Conservation (phyloP, 257 asterid genomes). For the Lantana camara region DNA sequence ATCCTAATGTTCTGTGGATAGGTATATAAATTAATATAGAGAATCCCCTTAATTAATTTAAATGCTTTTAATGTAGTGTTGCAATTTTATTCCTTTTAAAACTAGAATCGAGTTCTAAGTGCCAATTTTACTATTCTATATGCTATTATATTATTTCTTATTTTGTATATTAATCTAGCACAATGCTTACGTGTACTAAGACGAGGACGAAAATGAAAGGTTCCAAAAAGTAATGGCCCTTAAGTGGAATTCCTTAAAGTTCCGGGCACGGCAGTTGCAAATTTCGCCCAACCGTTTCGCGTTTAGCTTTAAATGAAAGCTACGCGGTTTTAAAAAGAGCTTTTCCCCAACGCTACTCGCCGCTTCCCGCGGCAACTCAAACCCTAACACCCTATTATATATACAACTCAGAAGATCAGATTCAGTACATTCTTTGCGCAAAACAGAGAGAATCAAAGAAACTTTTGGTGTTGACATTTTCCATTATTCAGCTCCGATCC, state of each 20-base stretch:
- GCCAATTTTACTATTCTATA: too few relatives aligned
- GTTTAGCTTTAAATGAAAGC: slow-evolving; percentile 32
- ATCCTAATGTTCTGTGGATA: too few relatives aligned
- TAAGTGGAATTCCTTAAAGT: background rate
- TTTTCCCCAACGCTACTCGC: slow-evolving; percentile 27
- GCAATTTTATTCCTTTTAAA: too few relatives aligned
- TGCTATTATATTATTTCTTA: too few relatives aligned
- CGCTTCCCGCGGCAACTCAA: background rate
- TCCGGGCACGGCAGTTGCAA: background rate
- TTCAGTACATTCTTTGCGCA: background rate
- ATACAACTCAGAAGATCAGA: background rate
- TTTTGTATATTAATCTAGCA: too few relatives aligned
- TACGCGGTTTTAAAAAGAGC: slow-evolving; percentile 22
- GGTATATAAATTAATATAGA: too few relatives aligned
- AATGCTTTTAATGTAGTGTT: too few relatives aligned
- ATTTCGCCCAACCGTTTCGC: background rate
- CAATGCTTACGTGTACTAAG: slow-evolving; percentile 42
- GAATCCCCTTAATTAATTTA: too few relatives aligned
- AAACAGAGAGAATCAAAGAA: background rate
- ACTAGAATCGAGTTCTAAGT: too few relatives aligned
- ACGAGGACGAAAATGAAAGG: background rate
- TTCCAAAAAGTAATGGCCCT: background rate
- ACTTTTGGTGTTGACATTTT: background rate
- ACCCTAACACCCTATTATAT: too few relatives aligned
- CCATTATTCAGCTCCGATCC: background rate